Evolutionary conservation across 1,139 yeast species (phyloP).

Genomic region (Geotrichum carabidarum): DNA sequence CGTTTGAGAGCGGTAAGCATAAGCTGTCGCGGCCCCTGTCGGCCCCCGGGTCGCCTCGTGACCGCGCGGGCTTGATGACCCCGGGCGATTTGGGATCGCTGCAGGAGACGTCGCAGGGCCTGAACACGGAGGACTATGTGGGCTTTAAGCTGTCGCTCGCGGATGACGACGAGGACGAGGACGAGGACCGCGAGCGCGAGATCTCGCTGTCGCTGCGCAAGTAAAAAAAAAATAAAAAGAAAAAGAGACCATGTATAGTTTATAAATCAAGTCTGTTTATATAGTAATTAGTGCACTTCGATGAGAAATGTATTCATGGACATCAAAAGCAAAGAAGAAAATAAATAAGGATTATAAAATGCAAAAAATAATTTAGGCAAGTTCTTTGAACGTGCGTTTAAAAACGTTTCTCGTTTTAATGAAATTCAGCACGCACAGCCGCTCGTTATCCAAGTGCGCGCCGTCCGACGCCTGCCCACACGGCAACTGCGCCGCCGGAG

Average conservation of each 20-base stretch:
- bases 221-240: neutral
- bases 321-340: neutral
- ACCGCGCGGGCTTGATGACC: constrained; percentile 66
- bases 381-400: constrained; percentile 31
- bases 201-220: constrained; percentile 22
- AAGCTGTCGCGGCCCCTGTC: constrained; percentile 91
- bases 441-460: constrained; percentile 87
- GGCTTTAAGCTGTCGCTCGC: constrained; percentile 67
- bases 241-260: neutral
- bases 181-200: constrained; percentile 24
- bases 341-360: neutral
- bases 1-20: constrained; percentile 41
- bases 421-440: constrained; percentile 71
- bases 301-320: neutral
- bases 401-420: constrained; percentile 68
- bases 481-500: constrained; percentile 93
- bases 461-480: constrained; percentile 95
- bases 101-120: constrained; percentile 73
- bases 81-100: constrained; percentile 97
- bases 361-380: constrained; percentile 13
- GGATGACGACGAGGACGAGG: constrained; percentile 43
- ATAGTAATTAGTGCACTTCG: neutral
- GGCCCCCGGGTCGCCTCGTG: constrained; percentile 89
- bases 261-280: too few relatives aligned
- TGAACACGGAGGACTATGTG: constrained; percentile 75